Evolutionary conservation across 192 early-diverging fungal genomes (phyloP).

Genomic region (Geranomyces michiganensis): DNA sequence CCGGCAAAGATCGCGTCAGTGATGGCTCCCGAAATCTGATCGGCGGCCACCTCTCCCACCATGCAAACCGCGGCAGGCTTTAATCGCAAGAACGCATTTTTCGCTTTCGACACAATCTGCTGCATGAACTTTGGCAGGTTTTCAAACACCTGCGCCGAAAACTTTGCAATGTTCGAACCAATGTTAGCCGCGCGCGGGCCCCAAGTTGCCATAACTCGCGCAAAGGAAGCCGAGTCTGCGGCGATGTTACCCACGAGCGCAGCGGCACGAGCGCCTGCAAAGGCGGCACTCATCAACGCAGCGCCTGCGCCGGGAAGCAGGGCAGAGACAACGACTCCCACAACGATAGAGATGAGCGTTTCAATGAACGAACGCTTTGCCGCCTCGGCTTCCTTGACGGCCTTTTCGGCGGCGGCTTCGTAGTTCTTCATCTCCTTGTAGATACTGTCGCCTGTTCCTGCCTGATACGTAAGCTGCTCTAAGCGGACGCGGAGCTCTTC

Average conservation of each 20-base stretch:
- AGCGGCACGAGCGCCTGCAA: background rate
- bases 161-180: slow-evolving; percentile 1
- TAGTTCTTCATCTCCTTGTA: background rate
- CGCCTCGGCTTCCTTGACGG: background rate
- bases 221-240: background rate
- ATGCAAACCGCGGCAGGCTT: no score
- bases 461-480: no score
- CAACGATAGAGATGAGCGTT: background rate
- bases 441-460: no score
- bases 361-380: background rate
- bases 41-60: no score
- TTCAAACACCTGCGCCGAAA: background rate
- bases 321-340: slow-evolving; percentile 4
- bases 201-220: background rate
- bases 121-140: slow-evolving; percentile 1
- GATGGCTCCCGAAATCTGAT: no score
- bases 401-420: slow-evolving; percentile 5
- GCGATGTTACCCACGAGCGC: background rate
- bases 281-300: background rate
- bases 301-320: background rate
- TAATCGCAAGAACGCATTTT: background rate
- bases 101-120: background rate
- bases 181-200: background rate
- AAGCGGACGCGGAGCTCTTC: no score
- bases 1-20: no score